Evolutionary conservation across 768 basidiomycete species (phyloP).

Genomic region (Piloderma croceum): DNA sequence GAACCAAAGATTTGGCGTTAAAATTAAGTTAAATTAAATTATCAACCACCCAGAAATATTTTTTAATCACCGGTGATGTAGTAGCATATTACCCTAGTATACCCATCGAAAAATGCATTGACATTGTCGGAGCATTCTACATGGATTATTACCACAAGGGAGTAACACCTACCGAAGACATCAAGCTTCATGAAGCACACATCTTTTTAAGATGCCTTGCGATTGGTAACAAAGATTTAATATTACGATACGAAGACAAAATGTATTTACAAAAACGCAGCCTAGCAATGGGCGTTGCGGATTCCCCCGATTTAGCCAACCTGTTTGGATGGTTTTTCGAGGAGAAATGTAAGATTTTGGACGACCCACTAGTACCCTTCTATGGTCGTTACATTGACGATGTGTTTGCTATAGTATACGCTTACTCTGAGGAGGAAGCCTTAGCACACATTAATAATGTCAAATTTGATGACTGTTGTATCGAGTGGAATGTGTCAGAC

Average conservation of each 20-base stretch:
- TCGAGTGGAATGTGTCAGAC: slow-evolving; percentile 13
- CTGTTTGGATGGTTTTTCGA: too few relatives aligned
- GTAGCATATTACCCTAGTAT: too few relatives aligned
- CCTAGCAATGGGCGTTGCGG: slow-evolving; percentile 29
- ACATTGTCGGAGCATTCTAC: slow-evolving; percentile 18
- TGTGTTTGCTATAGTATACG: too few relatives aligned
- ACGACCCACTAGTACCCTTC: too few relatives aligned
- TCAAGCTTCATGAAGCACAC: slow-evolving; percentile 3
- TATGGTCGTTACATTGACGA: too few relatives aligned
- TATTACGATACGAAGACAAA: slow-evolving; percentile 16
- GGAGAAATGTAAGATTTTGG: too few relatives aligned
- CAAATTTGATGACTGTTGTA: slow-evolving; percentile 20
- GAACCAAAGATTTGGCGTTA: slow-evolving; percentile 28
- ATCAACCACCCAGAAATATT: slow-evolving; percentile 7
- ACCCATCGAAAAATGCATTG: slow-evolving; percentile 12
- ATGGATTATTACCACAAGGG: slow-evolving; percentile 7
- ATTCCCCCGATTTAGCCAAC: slow-evolving; percentile 28
- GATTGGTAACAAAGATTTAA: slow-evolving; percentile 17
- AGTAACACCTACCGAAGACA: background rate
- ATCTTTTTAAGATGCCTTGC: slow-evolving; percentile 12
- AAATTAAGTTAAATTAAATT: slow-evolving; percentile 24
- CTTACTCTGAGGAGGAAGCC: too few relatives aligned
- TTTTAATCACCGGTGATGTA: slow-evolving; percentile 29
- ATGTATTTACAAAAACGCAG: slow-evolving; percentile 22
- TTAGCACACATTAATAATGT: too few relatives aligned